Percentiles rank a stretch among this genome's conserved stretches.
Conservation (phyloP, 345 rosid species). For the Syzygium aqueum region DNA sequence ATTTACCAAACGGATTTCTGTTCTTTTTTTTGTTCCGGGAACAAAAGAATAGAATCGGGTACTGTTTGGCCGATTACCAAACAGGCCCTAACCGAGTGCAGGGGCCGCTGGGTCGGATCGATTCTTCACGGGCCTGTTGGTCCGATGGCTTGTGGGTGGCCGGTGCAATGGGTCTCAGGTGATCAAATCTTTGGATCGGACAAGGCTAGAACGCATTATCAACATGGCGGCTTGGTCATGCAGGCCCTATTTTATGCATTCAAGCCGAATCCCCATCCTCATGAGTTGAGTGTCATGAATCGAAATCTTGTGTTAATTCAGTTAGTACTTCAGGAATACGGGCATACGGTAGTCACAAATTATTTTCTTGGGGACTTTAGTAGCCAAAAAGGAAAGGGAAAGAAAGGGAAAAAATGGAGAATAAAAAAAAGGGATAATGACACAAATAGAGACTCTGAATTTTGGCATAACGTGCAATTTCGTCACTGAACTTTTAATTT, state of each 20-base stretch:
- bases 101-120: background rate
- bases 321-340: background rate
- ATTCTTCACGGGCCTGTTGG: background rate
- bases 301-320: background rate
- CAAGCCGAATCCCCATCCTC: background rate
- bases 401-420: background rate
- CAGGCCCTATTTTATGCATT: background rate
- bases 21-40: too few relatives aligned
- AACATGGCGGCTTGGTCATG: accelerated
- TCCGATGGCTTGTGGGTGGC: background rate
- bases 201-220: background rate
- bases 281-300: accelerated
- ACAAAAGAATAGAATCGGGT: too few relatives aligned
- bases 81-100: background rate
- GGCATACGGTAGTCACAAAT: too few relatives aligned
- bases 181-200: background rate
- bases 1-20: too few relatives aligned
- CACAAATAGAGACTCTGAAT: too few relatives aligned
- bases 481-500: too few relatives aligned
- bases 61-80: too few relatives aligned
- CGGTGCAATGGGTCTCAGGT: background rate
- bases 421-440: too few relatives aligned
- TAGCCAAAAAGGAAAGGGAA: too few relatives aligned
- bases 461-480: too few relatives aligned
- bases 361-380: too few relatives aligned